Percentiles rank a stretch among this genome's conserved stretches.
Evolutionary conservation across 2,329 filamentous ascomycete species (phyloP).

Genomic region (Exophiala aquamarina): DNA sequence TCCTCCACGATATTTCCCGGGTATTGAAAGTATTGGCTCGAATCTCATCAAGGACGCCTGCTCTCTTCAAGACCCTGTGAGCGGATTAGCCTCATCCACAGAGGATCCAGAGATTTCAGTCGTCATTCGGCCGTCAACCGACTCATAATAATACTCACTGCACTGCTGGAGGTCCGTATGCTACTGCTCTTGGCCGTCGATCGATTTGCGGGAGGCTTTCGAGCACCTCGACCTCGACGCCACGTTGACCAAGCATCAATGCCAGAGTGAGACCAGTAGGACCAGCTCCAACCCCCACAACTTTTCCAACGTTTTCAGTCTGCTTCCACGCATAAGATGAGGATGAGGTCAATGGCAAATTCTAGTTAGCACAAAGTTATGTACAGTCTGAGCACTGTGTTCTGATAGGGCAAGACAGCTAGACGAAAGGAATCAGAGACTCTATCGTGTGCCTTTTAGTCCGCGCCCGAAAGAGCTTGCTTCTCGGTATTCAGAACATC

Average conservation of each 20-base stretch:
- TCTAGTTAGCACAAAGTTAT: no score
- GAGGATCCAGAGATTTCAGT: no score
- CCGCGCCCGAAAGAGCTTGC: no score
- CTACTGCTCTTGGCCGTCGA: slow-evolving; percentile 60
- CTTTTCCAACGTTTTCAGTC: neutral
- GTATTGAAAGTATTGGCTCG: slow-evolving; percentile 44
- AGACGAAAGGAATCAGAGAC: no score
- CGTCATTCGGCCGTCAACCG: no score
- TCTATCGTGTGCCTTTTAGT: no score
- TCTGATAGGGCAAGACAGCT: no score
- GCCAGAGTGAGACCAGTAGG: slow-evolving; percentile 32
- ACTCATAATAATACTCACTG: slow-evolving; percentile 34
- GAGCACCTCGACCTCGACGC: slow-evolving; percentile 38
- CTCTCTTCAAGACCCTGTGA: slow-evolving; percentile 48
- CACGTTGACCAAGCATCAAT: slow-evolving; percentile 31
- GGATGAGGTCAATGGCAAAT: no score
- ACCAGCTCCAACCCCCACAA: slow-evolving; percentile 33
- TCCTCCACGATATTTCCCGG: slow-evolving; percentile 44
- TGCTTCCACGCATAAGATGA: no score
- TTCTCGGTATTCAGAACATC: no score
- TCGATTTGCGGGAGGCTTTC: slow-evolving; percentile 57
- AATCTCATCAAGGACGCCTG: slow-evolving; percentile 57
- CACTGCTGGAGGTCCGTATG: slow-evolving; percentile 60
- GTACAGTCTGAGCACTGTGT: no score
- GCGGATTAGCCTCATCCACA: no score